These are phyloP conservation scores for Calocera viscosa DNA, from an alignment of 768 basidiomycete species.

Conservation along the genomic window DNA sequence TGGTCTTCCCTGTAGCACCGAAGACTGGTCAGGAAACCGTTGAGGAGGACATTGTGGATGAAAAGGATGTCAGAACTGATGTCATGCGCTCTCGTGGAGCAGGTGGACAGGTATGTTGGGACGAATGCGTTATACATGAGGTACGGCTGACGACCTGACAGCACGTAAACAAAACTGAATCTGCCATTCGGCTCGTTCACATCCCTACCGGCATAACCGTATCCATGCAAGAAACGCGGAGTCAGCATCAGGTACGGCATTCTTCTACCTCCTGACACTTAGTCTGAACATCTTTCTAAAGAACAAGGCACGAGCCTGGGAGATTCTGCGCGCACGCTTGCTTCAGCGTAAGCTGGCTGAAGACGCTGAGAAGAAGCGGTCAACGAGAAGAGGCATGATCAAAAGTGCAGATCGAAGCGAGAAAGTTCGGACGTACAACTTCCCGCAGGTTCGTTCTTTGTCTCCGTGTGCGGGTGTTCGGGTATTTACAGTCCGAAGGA, in stretches of 20 bases:
- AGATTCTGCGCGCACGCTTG: constrained; percentile 72
- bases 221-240: constrained; percentile 95
- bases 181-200: constrained; percentile 88
- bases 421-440: constrained; percentile 94
- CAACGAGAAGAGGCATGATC: constrained; percentile 58
- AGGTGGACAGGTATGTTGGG: constrained; percentile 66
- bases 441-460: constrained; percentile 52
- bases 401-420: constrained; percentile 77
- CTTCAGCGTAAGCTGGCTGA: constrained; percentile 64
- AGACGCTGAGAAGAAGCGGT: constrained; percentile 59
- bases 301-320: constrained; percentile 90
- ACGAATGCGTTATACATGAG: background rate
- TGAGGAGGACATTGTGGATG: constrained; percentile 56
- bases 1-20: constrained; percentile 40
- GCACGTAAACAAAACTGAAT: constrained; percentile 99
- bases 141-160: constrained; percentile 24
- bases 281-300: constrained; percentile 24
- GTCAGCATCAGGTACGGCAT: constrained; percentile 71
- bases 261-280: background rate
- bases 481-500: constrained; percentile 37
- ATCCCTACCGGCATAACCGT: constrained; percentile 86
- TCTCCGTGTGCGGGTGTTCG: background rate
- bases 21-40: constrained; percentile 45
- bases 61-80: constrained; percentile 74
- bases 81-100: constrained; percentile 96